Base-by-base conservation (phyloP, 2,329 filamentous ascomycete genomes). In the Waltergamsia citrina region DNA sequence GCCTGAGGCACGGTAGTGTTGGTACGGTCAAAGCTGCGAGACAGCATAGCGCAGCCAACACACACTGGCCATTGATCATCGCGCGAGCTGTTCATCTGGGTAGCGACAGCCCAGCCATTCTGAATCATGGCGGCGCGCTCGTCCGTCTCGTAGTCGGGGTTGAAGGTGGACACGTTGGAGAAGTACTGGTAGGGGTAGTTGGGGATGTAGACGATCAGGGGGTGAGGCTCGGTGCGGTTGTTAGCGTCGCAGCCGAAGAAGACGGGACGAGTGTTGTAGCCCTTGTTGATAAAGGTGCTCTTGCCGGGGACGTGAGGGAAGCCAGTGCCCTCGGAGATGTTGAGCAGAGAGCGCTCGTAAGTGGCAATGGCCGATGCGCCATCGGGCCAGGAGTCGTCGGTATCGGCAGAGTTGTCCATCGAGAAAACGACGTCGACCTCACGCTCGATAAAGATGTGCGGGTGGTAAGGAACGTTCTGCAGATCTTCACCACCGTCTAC, bases 51-150 rank as follows among this genome's bases (percentile, higher is more conserved):
- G 57, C 92, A 98, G 16, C 80, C 86, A 5, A 94, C 81, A 47
- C 90, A 98, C 2, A 76, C 68, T 1, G 81, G 69, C 90, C 92
- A 98, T 41, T 81, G 58, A 4, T 59, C 46, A 52, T 93, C 81
- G 4, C 79, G 52, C 1, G 85, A 88, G 32, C 70, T 74, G 59
- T 96, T 95, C 33, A 74, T 85, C 65, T 82, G 80, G 0, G 88
- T 95, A 3, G 74, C 88, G 14, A 81, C 75, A 45, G 92, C 74
- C 62, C 83, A 92, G 15, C 86, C 90, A 59, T 98, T 96, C 44
- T 74, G 57, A 49, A 98, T 86, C 50, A 94, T 84, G 41, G 71
- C 70, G 52, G 94, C 75, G 41, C 90, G 83, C 59, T 85, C 59
- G 1, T 52, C 57, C 45, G 74, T 59, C 23, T 71, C 66, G 67